A percentile compares a stretch with the other conserved stretches of the same genome.
These are phyloP conservation scores for Geotrichum reessii DNA, from an alignment of 1,139 yeast species.

Conservation along the genomic window DNA sequence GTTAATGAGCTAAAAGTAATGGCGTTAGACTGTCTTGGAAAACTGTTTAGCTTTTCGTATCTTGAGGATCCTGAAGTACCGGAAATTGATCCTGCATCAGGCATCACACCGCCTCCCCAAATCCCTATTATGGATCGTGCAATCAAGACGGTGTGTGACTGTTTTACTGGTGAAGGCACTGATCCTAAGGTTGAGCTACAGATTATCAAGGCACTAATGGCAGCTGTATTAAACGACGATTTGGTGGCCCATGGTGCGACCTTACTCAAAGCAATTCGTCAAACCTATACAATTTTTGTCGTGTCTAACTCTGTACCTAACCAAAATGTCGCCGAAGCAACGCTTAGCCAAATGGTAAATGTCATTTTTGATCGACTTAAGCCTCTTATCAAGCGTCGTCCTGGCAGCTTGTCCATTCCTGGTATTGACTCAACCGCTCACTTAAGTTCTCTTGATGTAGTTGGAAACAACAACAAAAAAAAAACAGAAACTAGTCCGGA, in stretches of 20 bases:
- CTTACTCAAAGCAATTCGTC: constrained; percentile 82
- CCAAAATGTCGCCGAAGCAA: constrained; percentile 94
- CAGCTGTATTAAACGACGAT: constrained; percentile 72
- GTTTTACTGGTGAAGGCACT: constrained; percentile 89
- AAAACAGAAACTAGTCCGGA: constrained; percentile 4
- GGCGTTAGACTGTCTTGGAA: constrained; percentile 62
- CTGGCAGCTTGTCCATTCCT: constrained; percentile 5
- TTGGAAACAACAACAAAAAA: neutral
- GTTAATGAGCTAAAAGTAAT: constrained; percentile 48
- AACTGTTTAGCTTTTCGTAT: constrained; percentile 58
- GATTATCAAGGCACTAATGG: constrained; percentile 84
- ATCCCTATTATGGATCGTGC: constrained; percentile 73
- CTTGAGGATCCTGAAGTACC: constrained; percentile 47
- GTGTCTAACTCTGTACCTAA: constrained; percentile 74
- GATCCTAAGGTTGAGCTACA: constrained; percentile 86
- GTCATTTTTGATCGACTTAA: constrained; percentile 76
- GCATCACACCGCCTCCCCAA: constrained; percentile 49
- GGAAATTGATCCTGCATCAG: constrained; percentile 35
- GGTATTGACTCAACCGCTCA: constrained; percentile 2
- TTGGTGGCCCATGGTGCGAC: constrained; percentile 90
- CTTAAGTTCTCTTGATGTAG: neutral
- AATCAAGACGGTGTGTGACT: constrained; percentile 74
- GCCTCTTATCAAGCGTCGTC: constrained; percentile 15
- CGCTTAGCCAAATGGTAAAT: constrained; percentile 83
- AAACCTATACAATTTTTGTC: constrained; percentile 85